These are phyloP conservation scores for Tothia fuscella DNA, from an alignment of 2,329 filamentous ascomycete species.

Conservation along the genomic window DNA sequence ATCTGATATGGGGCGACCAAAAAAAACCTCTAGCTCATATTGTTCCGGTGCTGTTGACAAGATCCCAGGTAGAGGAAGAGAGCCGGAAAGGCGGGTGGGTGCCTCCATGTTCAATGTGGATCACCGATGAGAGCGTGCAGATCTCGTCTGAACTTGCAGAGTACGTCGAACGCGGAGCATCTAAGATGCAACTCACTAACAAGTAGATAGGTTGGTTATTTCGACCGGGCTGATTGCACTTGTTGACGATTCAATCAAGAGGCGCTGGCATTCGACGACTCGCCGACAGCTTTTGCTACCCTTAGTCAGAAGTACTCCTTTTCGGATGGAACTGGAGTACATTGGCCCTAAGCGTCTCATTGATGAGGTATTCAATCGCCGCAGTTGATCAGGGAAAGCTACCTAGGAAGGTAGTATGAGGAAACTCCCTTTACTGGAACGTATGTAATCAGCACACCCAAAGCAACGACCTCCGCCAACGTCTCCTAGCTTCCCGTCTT, in stretches of 20 bases:
- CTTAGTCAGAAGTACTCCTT: conserved; percentile 34
- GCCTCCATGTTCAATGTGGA: conserved; percentile 81
- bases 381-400: no score
- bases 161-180: conserved; percentile 43
- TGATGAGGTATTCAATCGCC: conserved; percentile 46
- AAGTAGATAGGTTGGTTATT: conserved; percentile 58
- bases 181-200: conserved; percentile 14
- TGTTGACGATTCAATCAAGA: conserved; percentile 83
- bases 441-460: no score
- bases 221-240: conserved; percentile 81
- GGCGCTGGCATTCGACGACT: conserved; percentile 53
- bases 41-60: conserved; percentile 64
- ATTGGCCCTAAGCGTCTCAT: conserved; percentile 51
- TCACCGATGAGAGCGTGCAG: conserved; percentile 62
- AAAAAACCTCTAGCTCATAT: conserved; percentile 67
- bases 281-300: conserved; percentile 41
- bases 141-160: conserved; percentile 73
- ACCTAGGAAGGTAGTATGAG: no score
- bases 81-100: conserved; percentile 76
- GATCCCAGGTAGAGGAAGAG: conserved; percentile 59
- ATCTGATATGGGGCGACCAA: conserved; percentile 59
- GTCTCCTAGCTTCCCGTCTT: no score
- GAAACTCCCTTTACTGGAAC: no score
- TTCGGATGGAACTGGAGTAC: conserved; percentile 48
- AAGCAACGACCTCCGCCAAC: no score